Evolutionary conservation across 225 moss, liverwort and hornwort species (phyloP).

Genomic region (Rhytidiadelphus loreus): DNA sequence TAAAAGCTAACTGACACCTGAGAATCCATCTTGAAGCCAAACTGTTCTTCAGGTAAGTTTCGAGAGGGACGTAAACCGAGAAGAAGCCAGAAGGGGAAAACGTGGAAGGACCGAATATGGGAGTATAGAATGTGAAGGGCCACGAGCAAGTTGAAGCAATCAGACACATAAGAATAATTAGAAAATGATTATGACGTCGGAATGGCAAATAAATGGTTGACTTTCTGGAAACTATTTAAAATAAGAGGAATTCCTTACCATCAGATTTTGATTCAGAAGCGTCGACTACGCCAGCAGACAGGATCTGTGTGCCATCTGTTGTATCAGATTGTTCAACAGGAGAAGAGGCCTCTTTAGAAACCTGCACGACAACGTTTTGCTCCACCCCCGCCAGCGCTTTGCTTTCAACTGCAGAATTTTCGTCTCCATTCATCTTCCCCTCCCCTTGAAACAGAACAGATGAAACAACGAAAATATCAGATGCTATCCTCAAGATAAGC

Average conservation of each 20-base stretch:
- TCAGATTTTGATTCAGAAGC: conserved; percentile 33
- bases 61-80: background rate
- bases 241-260: conserved; percentile 3
- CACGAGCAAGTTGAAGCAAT: background rate
- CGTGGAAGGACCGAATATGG: background rate
- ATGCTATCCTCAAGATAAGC: background rate
- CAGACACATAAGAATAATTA: background rate
- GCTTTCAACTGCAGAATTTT: conserved; percentile 21
- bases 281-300: conserved; percentile 21
- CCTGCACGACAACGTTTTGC: conserved; percentile 8
- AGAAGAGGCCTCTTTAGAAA: conserved; percentile 23
- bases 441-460: conserved; percentile 5
- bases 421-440: conserved; percentile 16
- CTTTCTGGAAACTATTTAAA: background rate
- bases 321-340: conserved; percentile 37
- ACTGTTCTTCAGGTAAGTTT: background rate
- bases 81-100: background rate
- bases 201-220: background rate
- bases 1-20: background rate
- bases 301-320: conserved; percentile 31
- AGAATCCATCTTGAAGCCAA: background rate
- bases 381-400: conserved; percentile 13
- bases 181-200: background rate
- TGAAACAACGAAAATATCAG: background rate
- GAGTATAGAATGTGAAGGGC: background rate